Conservation (phyloP, 2,329 filamentous ascomycete species). For the Macrophomina pseudophaseolina region DNA sequence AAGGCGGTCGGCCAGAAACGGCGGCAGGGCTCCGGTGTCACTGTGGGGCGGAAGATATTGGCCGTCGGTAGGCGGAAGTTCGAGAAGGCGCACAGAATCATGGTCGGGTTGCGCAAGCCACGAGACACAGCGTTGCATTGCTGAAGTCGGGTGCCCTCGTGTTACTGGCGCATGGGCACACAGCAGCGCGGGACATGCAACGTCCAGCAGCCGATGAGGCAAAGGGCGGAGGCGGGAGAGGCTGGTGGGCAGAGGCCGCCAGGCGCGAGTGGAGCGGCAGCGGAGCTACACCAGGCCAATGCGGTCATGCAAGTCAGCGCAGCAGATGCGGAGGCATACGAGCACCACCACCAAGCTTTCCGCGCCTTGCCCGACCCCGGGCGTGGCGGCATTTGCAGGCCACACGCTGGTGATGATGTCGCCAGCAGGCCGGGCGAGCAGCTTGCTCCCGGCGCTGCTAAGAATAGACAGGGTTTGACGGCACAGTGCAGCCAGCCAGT, state of each 20-base stretch:
- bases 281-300: background rate
- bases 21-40: background rate
- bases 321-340: constrained; percentile 8
- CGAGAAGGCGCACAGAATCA: background rate
- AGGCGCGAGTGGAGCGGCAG: constrained; percentile 10
- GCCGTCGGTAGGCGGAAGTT: background rate
- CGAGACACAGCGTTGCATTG: constrained; percentile 5
- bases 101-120: background rate
- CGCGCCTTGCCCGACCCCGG: background rate
- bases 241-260: constrained; percentile 1
- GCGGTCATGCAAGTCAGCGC: background rate
- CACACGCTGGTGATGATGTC: background rate
- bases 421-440: background rate
- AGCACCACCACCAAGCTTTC: background rate
- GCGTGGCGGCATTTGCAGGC: background rate
- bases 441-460: background rate
- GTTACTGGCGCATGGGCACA: background rate
- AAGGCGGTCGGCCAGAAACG: constrained; percentile 4
- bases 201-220: background rate
- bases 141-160: background rate
- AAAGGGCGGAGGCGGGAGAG: background rate
- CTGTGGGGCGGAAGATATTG: background rate
- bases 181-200: background rate
- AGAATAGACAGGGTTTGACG: background rate
- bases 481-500: background rate